These are phyloP conservation scores for Eleusine indica DNA, from an alignment of 176 grass and related monocot species.

Conservation along the genomic window DNA sequence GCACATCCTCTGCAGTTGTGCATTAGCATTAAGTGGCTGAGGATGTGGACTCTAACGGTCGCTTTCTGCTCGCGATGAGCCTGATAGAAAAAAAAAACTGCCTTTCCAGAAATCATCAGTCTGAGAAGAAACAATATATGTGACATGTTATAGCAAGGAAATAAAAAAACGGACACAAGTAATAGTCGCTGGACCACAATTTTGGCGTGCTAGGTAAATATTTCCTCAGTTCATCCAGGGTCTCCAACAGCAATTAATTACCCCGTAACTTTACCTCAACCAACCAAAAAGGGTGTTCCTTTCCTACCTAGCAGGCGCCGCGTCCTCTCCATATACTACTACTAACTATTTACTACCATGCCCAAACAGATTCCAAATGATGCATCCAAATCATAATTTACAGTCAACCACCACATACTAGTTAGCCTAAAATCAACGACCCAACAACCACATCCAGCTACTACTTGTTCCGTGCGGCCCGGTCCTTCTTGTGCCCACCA, in stretches of 20 bases:
- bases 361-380: not conserved
- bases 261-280: not conserved
- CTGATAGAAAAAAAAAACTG: too few relatives aligned
- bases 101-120: too few relatives aligned
- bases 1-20: too few relatives aligned
- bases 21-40: too few relatives aligned
- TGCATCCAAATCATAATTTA: not conserved
- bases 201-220: not conserved
- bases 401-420: not conserved
- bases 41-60: too few relatives aligned
- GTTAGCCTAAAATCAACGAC: not conserved
- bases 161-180: too few relatives aligned
- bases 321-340: not conserved
- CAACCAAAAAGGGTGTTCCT: not conserved
- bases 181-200: not conserved
- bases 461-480: slow-evolving; percentile 63
- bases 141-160: too few relatives aligned
- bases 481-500: slow-evolving; percentile 84
- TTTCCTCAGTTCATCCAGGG: not conserved
- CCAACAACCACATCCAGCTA: not conserved
- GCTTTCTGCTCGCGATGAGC: too few relatives aligned
- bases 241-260: not conserved
- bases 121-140: too few relatives aligned
- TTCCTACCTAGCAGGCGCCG: not conserved
- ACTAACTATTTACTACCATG: not conserved